Evolutionary conservation across 768 basidiomycete genomes (phyloP), one percentile per base, ranked within the genome.

Genomic region (Boletellus sp.): DNA sequence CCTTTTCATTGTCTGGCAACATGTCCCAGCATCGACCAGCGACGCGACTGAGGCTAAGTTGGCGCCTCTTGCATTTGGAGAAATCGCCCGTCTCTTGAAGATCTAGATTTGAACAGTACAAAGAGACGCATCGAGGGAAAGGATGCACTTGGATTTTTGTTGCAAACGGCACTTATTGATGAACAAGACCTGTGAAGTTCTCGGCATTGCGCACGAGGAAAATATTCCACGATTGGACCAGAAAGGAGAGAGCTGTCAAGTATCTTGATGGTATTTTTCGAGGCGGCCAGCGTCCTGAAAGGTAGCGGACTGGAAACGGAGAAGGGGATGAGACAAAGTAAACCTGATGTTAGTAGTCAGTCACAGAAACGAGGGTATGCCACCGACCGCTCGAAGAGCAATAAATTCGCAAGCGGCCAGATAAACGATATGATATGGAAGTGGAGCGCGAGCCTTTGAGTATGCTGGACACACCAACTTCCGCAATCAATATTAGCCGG

Each of bases 101-200:
- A 79, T n/a, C n/a, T n/a, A n/a, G 70, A 52, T 78, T 72, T 20
- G 77, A 78, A 37, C 81, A 72, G 65, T 75, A 83, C 42, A 83
- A 66, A 55, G 83, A 77, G 63, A 83, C 13, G 81, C 78, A 58
- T 82, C 81, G 13, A 77, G 63, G 0, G 81, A 72, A 28, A 75
- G 74, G 17, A 76, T 71, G 40, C 72, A 72, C 36, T 63, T 56
- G 15, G 45, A n/a, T 49, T 37, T 15, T 39, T 39, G 22, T 39
- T 32, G 38, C 28, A 48, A 55, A 39, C 28, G 42, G 48, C 50
- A 24, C 40, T 50, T 32, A 2, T 50, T 28, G 39, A 13, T 22
- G 38, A 47, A 26, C 11, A 40, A 17, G 31, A 24, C 45, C 5
- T 51, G 46, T n/a, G 55, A 36, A 23, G 54, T 35, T n/a, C 47